Conservation (phyloP, 352 stramenopile genomes). For the Paralagenidium karlingii region DNA sequence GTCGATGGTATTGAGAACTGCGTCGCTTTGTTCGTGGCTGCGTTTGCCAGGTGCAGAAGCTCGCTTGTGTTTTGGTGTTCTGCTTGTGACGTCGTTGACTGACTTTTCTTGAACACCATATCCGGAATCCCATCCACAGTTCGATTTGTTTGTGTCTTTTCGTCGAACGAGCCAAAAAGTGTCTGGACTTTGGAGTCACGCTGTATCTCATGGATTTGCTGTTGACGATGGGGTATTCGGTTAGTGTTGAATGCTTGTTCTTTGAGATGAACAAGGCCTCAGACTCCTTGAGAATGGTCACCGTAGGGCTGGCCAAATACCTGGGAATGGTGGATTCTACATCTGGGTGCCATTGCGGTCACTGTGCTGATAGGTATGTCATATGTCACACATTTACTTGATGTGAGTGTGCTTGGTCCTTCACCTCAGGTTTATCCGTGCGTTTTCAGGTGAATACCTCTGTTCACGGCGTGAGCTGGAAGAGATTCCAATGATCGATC, state of each 20-base stretch:
- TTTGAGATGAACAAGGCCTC: not conserved
- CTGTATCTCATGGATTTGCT: conserved; percentile 82
- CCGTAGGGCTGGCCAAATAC: conserved; percentile 64
- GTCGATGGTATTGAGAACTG: conserved; percentile 76
- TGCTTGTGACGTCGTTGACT: not conserved
- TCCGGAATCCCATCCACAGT: too few species aligned
- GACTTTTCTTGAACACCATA: conserved; percentile 7
- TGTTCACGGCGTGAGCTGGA: conserved; percentile 77
- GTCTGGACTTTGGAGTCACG: conserved; percentile 83
- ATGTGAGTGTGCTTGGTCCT: not conserved
- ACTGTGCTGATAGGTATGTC: conserved; percentile 62
- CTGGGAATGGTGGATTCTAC: conserved; percentile 83
- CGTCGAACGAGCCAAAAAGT: conserved; percentile 85
- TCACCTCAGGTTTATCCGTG: conserved; percentile 1
- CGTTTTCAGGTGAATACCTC: conserved; percentile 64
- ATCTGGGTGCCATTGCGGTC: conserved; percentile 42
- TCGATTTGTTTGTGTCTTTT: conserved; percentile 66
- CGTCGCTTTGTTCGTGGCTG: conserved; percentile 45
- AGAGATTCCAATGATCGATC: conserved; percentile 81
- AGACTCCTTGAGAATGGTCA: not conserved
- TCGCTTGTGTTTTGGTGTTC: not conserved
- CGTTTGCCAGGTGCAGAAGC: conserved; percentile 26
- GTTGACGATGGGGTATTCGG: conserved; percentile 71
- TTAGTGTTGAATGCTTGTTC: conserved; percentile 6
- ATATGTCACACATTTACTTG: not conserved